These are phyloP conservation scores for Primulina eburnea DNA, from an alignment of 257 asterid species.

Conservation along the genomic window DNA sequence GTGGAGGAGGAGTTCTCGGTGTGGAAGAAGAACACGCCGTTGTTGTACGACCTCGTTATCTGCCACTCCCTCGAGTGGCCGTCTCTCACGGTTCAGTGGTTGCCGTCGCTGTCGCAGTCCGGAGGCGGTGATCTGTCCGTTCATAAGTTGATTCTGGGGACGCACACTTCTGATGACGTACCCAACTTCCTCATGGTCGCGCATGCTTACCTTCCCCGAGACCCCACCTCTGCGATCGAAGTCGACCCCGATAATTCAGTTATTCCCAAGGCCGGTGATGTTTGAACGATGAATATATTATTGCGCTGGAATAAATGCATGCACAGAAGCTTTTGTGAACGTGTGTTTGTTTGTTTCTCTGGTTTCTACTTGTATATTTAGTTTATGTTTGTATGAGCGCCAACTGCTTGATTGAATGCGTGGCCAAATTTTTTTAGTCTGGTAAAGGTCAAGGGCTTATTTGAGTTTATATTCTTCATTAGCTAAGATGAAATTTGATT, in stretches of 20 bases:
- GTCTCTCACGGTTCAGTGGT: slow-evolving; percentile 95
- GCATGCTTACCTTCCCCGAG: slow-evolving; percentile 46
- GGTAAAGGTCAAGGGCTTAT: background rate
- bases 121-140: slow-evolving; percentile 43
- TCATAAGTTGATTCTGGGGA: slow-evolving; percentile 72
- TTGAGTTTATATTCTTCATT: background rate
- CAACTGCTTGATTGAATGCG: slow-evolving; percentile 47
- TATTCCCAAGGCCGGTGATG: slow-evolving; percentile 47
- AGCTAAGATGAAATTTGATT: background rate
- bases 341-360: slow-evolving; percentile 7
- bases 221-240: background rate
- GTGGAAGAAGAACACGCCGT: slow-evolving; percentile 93
- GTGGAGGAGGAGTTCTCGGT: slow-evolving; percentile 87
- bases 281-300: no score
- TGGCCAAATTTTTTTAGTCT: background rate
- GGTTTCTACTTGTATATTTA: background rate
- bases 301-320: background rate
- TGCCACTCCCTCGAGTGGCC: slow-evolving; percentile 96
- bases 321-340: background rate
- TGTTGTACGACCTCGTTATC: slow-evolving; percentile 75
- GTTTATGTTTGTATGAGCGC: slow-evolving; percentile 17
- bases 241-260: background rate
- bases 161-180: slow-evolving; percentile 74
- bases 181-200: slow-evolving; percentile 85
- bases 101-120: slow-evolving; percentile 48